Evolutionary conservation across 441 rosid species (phyloP).

Genomic region (Eugenia klotzschiana): DNA sequence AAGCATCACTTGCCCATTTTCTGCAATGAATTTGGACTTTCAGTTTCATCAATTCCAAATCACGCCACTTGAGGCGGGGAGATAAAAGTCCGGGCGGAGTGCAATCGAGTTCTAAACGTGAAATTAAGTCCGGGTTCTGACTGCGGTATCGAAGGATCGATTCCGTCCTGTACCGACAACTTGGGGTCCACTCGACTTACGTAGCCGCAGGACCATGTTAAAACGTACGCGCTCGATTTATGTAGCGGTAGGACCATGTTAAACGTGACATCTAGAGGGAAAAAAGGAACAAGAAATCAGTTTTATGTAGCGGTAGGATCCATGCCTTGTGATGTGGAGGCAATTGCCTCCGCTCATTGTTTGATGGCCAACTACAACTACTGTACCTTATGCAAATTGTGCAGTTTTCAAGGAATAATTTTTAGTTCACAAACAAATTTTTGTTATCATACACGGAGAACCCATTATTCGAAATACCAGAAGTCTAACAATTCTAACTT

Average conservation of each 20-base stretch:
- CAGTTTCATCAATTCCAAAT: neutral
- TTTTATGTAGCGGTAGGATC: too few relatives aligned
- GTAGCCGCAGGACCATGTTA: neutral
- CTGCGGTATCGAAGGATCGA: neutral
- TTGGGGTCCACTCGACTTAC: neutral
- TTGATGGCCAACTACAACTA: neutral
- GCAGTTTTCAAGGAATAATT: neutral
- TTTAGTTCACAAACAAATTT: neutral
- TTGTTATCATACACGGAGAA: neutral
- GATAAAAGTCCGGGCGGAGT: neutral
- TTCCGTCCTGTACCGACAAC: neutral
- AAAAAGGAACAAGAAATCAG: neutral
- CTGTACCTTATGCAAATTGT: neutral
- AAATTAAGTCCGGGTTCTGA: neutral
- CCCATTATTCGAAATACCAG: neutral
- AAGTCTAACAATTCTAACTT: neutral
- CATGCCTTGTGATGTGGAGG: neutral
- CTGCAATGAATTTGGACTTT: neutral
- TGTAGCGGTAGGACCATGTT: neutral
- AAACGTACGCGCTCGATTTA: neutral
- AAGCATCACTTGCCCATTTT: constrained; percentile 16
- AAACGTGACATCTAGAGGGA: too few relatives aligned
- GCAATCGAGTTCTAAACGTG: neutral
- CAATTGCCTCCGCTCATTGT: neutral
- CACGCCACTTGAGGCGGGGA: neutral